A percentile compares a stretch with the other conserved stretches of the same genome.
These are phyloP conservation scores for Nitzschia sp. DNA, from an alignment of 108 stramenopile species.

Conservation along the genomic window DNA sequence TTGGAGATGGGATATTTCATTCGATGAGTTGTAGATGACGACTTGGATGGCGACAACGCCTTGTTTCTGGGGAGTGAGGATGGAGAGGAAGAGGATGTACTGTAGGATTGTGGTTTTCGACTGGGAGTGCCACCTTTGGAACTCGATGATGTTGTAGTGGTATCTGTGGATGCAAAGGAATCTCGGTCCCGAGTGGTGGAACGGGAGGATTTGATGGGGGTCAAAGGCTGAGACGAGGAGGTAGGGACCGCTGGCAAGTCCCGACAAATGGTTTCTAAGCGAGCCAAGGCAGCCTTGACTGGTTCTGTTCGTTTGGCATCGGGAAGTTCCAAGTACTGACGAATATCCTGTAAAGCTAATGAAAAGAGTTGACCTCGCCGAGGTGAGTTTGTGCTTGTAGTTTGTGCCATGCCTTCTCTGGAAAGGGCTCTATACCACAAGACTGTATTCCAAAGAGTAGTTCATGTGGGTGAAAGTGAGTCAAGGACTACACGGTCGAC, in stretches of 20 bases:
- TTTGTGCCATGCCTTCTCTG: constrained; percentile 22
- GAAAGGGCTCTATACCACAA: constrained; percentile 44
- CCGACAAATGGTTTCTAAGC: not conserved
- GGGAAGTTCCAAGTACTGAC: constrained; percentile 21
- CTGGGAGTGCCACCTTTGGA: no score
- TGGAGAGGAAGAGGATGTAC: no score
- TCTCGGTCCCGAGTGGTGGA: no score
- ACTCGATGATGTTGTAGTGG: no score
- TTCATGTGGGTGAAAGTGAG: not conserved
- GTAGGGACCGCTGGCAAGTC: not conserved
- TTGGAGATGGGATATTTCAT: no score
- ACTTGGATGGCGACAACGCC: no score
- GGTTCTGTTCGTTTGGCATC: constrained; percentile 2
- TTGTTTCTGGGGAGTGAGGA: no score
- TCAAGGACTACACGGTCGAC: no score
- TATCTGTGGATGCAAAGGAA: no score
- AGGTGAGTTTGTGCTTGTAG: not conserved
- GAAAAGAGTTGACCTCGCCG: constrained; percentile 9
- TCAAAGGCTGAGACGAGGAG: not conserved
- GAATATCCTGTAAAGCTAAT: constrained; percentile 34
- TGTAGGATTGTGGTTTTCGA: no score
- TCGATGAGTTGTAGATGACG: no score
- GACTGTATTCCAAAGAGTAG: no score
- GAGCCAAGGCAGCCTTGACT: constrained; percentile 1
- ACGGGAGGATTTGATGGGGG: not conserved